These are phyloP conservation scores for Spatholobus suberectus DNA, from an alignment of 306 rosid species.

Conservation along the genomic window DNA sequence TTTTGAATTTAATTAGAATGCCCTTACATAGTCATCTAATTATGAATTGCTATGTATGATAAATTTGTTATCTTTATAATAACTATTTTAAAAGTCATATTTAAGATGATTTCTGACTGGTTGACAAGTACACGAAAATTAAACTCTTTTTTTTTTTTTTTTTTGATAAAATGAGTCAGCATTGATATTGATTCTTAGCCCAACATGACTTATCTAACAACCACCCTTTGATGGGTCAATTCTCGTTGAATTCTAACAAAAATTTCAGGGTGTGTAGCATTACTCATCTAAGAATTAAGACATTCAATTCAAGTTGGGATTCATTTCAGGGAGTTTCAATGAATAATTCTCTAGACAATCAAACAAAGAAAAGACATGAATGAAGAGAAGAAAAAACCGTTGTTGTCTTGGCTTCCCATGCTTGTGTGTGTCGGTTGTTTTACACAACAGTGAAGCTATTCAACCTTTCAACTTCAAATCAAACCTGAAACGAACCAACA, in stretches of 20 bases:
- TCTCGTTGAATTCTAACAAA: background rate
- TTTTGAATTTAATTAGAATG: background rate
- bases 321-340: conserved; percentile 4
- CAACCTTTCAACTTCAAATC: conserved; percentile 13
- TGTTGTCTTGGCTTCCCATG: conserved; percentile 68
- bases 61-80: background rate
- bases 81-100: background rate
- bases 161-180: background rate
- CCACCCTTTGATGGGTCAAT: background rate
- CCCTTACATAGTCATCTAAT: background rate
- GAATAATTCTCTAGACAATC: conserved; percentile 22
- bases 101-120: background rate
- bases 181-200: background rate
- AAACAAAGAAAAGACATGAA: conserved; percentile 34
- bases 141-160: background rate
- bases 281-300: conserved; percentile 11
- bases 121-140: background rate
- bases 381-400: conserved; percentile 50
- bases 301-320: conserved; percentile 1
- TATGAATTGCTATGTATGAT: background rate
- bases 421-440: background rate
- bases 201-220: conserved; percentile 7
- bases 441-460: background rate
- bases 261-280: background rate
- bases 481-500: conserved; percentile 34